Base-by-base conservation (phyloP, 768 basidiomycete species). In the Naematelia aurantialba region DNA sequence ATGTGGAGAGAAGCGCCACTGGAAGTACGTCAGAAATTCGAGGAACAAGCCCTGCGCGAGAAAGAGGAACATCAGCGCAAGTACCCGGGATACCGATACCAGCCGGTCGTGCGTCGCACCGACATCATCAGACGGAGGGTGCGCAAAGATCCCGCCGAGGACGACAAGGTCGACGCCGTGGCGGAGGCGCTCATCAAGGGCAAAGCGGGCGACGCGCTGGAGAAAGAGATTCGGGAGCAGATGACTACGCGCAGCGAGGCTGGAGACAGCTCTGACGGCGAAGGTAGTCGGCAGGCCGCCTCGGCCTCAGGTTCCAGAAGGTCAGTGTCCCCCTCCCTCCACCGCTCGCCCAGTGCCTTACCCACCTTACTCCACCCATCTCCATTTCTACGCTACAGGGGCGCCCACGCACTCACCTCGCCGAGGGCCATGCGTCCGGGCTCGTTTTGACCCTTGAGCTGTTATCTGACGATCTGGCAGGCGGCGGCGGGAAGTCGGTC, bases 31-130 rank as follows among this genome's bases (percentile, higher is more conserved):
- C 66, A 67, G 0, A 72, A 74, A 26, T 78, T 77, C 54, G 62
- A 72, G 22, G 72, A 73, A 45, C 62, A 71, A 52, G 76, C 76
- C 1, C 52, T 65, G 12, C 54, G 64, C 42, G 77, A 78, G 47
- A 78, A 78, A 55, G 76, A 76, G 50, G 75, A 78, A 62, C 77
- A 78, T 67, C 67, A 73, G 56, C 58, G 70, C 50, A 78, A 70
- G 30, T 76, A 77, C 59, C 77, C 77, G 0, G 69, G 71, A 31
- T 78, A 78, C 55, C 60, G 74, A 22, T 78, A 78, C 56, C 72
- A 74, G 45, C 77, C 77, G 5, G 70, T 70, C 10, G 72, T 70
- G 51, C 58, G 74, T 5, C 63, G 76, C 13, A 73, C 70, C 14
- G 71, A 77, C 51, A 75, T 77, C 51, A 74, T 77, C 45, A 62